A percentile compares a stretch with the other conserved stretches of the same genome.
Evolutionary conservation across 768 basidiomycete species (phyloP).

Genomic region (Strobilomyces confusus): DNA sequence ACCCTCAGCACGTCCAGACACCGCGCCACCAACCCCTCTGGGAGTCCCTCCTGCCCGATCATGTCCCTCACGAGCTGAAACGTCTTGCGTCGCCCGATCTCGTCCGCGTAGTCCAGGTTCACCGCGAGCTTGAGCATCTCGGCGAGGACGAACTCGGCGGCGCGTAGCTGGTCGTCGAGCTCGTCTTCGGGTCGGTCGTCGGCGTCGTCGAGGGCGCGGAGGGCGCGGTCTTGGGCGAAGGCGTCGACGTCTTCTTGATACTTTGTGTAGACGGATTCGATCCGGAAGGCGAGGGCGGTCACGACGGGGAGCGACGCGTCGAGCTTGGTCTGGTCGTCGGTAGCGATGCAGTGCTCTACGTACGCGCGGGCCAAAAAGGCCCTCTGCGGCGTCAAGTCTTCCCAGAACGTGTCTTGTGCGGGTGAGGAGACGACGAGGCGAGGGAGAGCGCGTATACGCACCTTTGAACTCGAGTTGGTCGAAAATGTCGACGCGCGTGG

Average conservation of each 20-base stretch:
- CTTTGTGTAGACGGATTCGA: constrained; percentile 68
- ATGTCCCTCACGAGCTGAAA: constrained; percentile 82
- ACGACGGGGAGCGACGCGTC: constrained; percentile 80
- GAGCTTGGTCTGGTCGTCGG: constrained; percentile 56
- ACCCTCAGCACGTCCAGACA: constrained; percentile 82
- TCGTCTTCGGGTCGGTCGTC: constrained; percentile 31
- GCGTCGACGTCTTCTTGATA: constrained; percentile 44
- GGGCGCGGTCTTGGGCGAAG: constrained; percentile 35
- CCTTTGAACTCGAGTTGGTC: constrained; percentile 68
- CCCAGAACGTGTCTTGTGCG: constrained; percentile 69
- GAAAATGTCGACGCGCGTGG: constrained; percentile 58
- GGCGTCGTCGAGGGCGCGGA: constrained; percentile 30
- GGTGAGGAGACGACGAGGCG: neutral
- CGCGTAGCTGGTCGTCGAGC: constrained; percentile 32
- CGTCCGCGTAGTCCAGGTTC: constrained; percentile 86
- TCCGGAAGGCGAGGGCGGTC: constrained; percentile 70
- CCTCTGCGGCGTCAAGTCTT: constrained; percentile 61
- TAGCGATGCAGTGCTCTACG: constrained; percentile 68
- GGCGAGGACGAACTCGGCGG: constrained; percentile 60
- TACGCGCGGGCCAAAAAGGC: constrained; percentile 83
- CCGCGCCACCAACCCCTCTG: constrained; percentile 60
- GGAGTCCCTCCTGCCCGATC: constrained; percentile 68
- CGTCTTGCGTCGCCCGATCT: constrained; percentile 87
- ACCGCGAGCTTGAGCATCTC: constrained; percentile 80
- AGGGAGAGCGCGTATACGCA: constrained; percentile 30